Conservation (phyloP, 2,329 filamentous ascomycete genomes). For the Parascedosporium putredinis region DNA sequence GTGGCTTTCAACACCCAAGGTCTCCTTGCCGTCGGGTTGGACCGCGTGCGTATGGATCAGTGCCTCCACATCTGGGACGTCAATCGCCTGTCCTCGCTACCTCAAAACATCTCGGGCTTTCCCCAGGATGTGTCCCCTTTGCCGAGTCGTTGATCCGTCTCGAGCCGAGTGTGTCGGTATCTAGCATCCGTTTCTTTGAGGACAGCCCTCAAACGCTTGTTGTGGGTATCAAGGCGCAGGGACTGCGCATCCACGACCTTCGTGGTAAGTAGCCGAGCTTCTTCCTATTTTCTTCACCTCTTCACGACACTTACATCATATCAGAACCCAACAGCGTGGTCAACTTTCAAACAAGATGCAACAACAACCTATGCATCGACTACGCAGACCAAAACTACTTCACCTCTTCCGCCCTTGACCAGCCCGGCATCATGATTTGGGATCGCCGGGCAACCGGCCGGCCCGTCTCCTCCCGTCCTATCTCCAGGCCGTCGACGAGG, state of each 20-base stretch:
- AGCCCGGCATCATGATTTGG: constrained; percentile 68
- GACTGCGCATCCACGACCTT: constrained; percentile 67
- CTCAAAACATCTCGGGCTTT: constrained; percentile 37
- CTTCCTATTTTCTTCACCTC: not conserved
- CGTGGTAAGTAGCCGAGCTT: constrained; percentile 41
- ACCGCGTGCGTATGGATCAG: constrained; percentile 70
- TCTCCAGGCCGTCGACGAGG: constrained; percentile 46
- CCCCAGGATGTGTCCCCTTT: constrained; percentile 36
- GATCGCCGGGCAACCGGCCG: constrained; percentile 56
- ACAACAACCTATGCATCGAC: constrained; percentile 67
- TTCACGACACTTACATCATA: constrained; percentile 16
- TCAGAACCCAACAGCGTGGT: constrained; percentile 41
- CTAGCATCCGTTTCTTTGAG: constrained; percentile 73
- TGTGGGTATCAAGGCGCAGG: constrained; percentile 64
- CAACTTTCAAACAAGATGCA: constrained; percentile 55
- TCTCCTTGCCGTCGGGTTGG: constrained; percentile 66
- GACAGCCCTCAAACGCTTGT: constrained; percentile 66
- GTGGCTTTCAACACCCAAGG: constrained; percentile 68
- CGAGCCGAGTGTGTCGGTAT: constrained; percentile 63
- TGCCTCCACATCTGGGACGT: constrained; percentile 79
- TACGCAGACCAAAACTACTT: constrained; percentile 76
- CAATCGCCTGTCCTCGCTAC: constrained; percentile 45
- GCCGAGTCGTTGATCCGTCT: constrained; percentile 48
- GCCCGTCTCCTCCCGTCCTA: constrained; percentile 44
- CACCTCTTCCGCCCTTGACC: constrained; percentile 65